These are phyloP conservation scores for Elaeagnus macrophylla DNA, from an alignment of 306 rosid species.

Conservation along the genomic window DNA sequence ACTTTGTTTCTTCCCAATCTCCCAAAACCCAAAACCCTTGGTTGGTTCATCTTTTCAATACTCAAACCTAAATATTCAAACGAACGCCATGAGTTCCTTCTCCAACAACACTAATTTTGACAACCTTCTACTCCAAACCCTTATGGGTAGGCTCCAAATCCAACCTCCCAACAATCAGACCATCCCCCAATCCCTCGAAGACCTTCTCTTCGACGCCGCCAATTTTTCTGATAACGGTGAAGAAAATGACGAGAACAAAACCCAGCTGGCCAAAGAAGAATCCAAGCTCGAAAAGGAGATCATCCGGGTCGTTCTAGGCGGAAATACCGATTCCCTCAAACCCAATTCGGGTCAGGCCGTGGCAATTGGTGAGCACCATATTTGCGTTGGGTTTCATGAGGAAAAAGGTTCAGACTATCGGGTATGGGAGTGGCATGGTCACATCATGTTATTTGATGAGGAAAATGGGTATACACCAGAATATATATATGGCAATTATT, in stretches of 20 bases:
- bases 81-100: constrained; percentile 40
- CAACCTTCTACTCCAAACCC: constrained; percentile 50
- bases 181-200: constrained; percentile 59
- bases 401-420: constrained; percentile 70
- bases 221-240: constrained; percentile 28
- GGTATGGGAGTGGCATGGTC: constrained; percentile 99
- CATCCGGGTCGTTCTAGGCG: constrained; percentile 46
- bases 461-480: constrained; percentile 71
- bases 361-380: constrained; percentile 58
- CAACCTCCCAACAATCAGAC: constrained; percentile 25
- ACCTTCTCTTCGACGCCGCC: constrained; percentile 46
- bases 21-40: constrained; percentile 12
- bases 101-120: constrained; percentile 40
- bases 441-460: constrained; percentile 67
- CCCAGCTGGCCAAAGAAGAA: constrained; percentile 44
- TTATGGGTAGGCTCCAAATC: constrained; percentile 66
- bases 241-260: constrained; percentile 29
- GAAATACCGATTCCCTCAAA: constrained; percentile 44
- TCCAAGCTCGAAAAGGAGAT: constrained; percentile 58
- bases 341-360: constrained; percentile 91
- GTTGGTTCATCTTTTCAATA: not conserved
- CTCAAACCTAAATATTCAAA: constrained; percentile 7
- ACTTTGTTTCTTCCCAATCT: too few species aligned
- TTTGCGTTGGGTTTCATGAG: constrained; percentile 69
- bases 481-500: constrained; percentile 86